Evolutionary conservation across 202 grass and related monocot genomes (phyloP).

Genomic region (Panicum hallii): DNA sequence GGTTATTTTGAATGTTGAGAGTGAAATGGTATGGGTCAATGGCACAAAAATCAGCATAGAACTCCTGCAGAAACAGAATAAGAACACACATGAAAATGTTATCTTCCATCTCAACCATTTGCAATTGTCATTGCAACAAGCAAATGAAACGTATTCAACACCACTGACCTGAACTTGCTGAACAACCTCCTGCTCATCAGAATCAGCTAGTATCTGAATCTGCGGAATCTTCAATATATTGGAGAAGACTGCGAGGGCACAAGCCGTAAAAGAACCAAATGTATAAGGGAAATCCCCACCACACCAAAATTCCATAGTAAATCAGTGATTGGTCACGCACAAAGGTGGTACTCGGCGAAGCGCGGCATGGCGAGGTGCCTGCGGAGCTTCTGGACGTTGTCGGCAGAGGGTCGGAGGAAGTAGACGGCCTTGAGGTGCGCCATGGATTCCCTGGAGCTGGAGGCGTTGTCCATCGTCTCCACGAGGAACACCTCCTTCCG

Average conservation of each 20-base stretch:
- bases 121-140: background rate
- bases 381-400: conserved; percentile 92
- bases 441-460: conserved; percentile 86
- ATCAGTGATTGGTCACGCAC: conserved; percentile 45
- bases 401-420: conserved; percentile 80
- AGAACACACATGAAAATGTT: conserved; percentile 10
- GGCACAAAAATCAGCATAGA: conserved; percentile 95
- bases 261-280: conserved; percentile 27
- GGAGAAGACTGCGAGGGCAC: conserved; percentile 77
- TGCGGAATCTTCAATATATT: conserved; percentile 95
- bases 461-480: conserved; percentile 84
- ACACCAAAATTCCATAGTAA: conserved; percentile 5
- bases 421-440: conserved; percentile 93
- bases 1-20: conserved; percentile 79
- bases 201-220: conserved; percentile 98
- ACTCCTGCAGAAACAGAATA: conserved; percentile 67
- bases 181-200: conserved; percentile 96
- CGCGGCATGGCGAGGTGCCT: conserved; percentile 77
- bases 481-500: conserved; percentile 98
- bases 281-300: background rate
- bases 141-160: conserved; percentile 24
- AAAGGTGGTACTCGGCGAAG: conserved; percentile 92
- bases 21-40: conserved; percentile 95
- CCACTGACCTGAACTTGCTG: conserved; percentile 91
- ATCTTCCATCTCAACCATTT: conserved; percentile 30